Percentiles rank a stretch among this genome's conserved stretches.
phyloP scores from a whole-genome alignment of 305 asterid genomes.

The Fraxinus sp. region DNA sequence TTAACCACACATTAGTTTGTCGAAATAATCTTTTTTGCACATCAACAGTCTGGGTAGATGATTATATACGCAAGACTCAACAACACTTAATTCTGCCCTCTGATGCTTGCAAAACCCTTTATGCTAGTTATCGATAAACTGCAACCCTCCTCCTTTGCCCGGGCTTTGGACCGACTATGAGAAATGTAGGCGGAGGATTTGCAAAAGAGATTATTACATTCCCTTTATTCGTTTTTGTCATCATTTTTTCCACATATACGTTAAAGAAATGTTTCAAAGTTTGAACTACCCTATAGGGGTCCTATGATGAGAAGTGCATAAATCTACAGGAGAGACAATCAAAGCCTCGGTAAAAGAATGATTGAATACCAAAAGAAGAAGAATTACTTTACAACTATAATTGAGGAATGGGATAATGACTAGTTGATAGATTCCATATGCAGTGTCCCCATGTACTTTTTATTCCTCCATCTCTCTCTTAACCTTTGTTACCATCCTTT shows the following conservation, averaged over 20 bases:
- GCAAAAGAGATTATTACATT: background rate
- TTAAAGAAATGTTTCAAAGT: background rate
- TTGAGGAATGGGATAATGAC: slow-evolving; percentile 37
- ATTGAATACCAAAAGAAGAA: slow-evolving; percentile 47
- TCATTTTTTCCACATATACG: background rate
- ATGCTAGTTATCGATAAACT: background rate
- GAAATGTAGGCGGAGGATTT: background rate
- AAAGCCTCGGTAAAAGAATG: slow-evolving; percentile 35
- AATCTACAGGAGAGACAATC: slow-evolving; percentile 20
- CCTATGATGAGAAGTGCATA: background rate
- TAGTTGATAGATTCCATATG: slow-evolving; percentile 50
- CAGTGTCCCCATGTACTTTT: slow-evolving; percentile 45
- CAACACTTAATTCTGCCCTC: background rate
- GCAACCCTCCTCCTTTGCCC: background rate
- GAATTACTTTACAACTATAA: slow-evolving; percentile 41
- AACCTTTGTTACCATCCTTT: slow-evolving; percentile 40
- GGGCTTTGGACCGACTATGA: background rate
- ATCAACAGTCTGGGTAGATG: background rate
- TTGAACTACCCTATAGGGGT: background rate
- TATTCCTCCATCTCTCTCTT: slow-evolving; percentile 24
- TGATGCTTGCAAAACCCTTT: slow-evolving; percentile 4
- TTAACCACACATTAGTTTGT: background rate
- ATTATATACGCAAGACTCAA: background rate
- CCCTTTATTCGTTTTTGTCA: background rate
- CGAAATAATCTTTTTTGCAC: background rate